Evolutionary conservation across 768 basidiomycete genomes (phyloP).

Genomic region (Cystofilobasidium capitatum): DNA sequence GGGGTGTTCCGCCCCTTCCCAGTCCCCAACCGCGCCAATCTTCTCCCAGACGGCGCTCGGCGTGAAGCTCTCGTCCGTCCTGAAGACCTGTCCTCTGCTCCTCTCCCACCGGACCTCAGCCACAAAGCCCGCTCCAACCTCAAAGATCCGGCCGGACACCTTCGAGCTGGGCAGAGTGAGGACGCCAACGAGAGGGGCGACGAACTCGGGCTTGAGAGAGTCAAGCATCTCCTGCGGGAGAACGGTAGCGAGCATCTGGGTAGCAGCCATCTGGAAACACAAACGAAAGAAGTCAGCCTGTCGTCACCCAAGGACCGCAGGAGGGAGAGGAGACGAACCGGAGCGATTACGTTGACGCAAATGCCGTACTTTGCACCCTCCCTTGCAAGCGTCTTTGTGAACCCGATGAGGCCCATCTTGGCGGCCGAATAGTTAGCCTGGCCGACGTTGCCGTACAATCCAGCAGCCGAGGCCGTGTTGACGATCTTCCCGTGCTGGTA

Average conservation of each 20-base stretch:
- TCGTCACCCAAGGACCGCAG: neutral
- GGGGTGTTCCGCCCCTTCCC: slow-evolving; percentile 59
- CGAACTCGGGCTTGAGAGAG: slow-evolving; percentile 65
- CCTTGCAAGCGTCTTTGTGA: slow-evolving; percentile 82
- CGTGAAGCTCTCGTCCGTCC: slow-evolving; percentile 78
- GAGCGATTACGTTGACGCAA: slow-evolving; percentile 25
- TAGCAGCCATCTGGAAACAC: neutral
- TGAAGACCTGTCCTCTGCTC: slow-evolving; percentile 71
- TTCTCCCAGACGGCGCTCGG: slow-evolving; percentile 84
- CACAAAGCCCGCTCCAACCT: slow-evolving; percentile 84
- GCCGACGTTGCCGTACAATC: slow-evolving; percentile 90
- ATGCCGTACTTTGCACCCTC: slow-evolving; percentile 74
- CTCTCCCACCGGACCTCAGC: slow-evolving; percentile 91
- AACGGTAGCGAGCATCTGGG: neutral
- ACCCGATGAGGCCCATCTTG: slow-evolving; percentile 88
- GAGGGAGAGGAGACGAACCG: neutral
- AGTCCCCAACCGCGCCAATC: slow-evolving; percentile 75
- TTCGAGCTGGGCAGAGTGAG: slow-evolving; percentile 61
- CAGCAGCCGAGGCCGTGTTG: slow-evolving; percentile 63
- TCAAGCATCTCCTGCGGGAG: slow-evolving; percentile 26
- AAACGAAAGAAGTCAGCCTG: neutral
- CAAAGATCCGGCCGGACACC: slow-evolving; percentile 52
- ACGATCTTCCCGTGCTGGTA: slow-evolving; percentile 75
- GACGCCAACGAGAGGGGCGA: slow-evolving; percentile 84
- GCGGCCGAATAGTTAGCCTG: slow-evolving; percentile 97